Base-by-base conservation (phyloP, 2,329 filamentous ascomycete species). In the Clarireedia paspali region DNA sequence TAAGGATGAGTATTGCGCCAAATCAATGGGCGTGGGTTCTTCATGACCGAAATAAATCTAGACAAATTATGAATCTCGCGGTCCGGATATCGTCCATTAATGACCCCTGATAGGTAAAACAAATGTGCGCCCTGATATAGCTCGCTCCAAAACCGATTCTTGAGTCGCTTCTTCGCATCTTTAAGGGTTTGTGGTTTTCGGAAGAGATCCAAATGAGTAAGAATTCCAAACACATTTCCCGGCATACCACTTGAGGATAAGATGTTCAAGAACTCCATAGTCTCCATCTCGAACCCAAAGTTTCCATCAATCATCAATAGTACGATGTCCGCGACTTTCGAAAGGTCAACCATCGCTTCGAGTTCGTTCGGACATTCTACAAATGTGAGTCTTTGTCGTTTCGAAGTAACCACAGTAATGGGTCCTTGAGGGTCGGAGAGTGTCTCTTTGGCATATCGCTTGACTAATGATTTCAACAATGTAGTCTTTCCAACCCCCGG, bases 241-340 rank as follows among this genome's bases (percentile, higher is more conserved):
- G 95, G 94, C 92, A 99, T 97, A 71, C 94, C 94, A 30, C 89
- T 95, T 2, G 90, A 84, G n/a, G 89, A 87, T 50, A 99, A 77
- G 17, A 96, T 85, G 65, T 96, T 97, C 68, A 99, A 76, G 60
- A 99, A 99, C 73, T 99, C 94, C 94, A 99, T 99, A 0, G 94
- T 99, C 78, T 99, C 94, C 94, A 99, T 99, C 74, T 99, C 94
- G 69, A 99, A 99, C 14, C 94, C 95, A 67, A 88, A 99, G 73
- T 97, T 97, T 55, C 94, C 95, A 69, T 99, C 94, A 65, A 99
- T 99, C 89, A 99, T 94, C 56, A 99, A 80, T 50, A 99, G 79
- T 5, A 97, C 89, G 66, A 99, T 96, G 70, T 99, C 94, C 17
- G 95, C 94, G 45, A 99, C 89, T 73, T 99, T 99, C 58, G 94